Evolutionary conservation across 768 basidiomycete genomes (phyloP), one percentile per base, ranked within the genome.

Genomic region (Mycena leptocephala): DNA sequence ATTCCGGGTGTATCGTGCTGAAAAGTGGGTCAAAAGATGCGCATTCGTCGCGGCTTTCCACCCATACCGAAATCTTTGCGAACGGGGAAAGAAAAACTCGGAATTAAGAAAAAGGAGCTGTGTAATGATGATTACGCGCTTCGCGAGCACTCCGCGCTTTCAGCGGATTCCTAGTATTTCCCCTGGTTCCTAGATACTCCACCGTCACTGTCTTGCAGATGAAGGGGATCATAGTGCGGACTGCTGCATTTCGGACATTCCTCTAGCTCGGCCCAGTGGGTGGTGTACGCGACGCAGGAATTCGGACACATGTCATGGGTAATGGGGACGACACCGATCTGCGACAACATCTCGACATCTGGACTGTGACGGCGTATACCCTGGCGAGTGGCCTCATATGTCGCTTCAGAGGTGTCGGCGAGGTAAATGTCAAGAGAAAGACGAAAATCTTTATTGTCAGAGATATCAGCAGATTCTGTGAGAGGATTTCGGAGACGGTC

Each of bases 371-470:
- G 32, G 5, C 11, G 32, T 18, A 58, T 58, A 6, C 18, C 56
- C 14, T 33, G 16, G 3, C 56, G 56, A 7, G 32, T 58, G 6
- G 56, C 56, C 16, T 16, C 22, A 58, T 58, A 58, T 6, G 56
- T 58, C 2, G 30, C 56, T n/a, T 58, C 32, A 11, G 56, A 58
- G 16, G 56, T 58, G 20, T 58, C 56, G 2, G 56, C 56, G 28
- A 58, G 65, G 30, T 43, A 79, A 86, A 0, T 85, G n/a, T 81
- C 79, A 53, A 53, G 3, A 28, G 51, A 53, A 9, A 53, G 11
- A 8, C 51, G 26, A 20, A 53, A 53, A 53, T 53, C 51, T 14
- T 53, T 53, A 26, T 53, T 26, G 1, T 53, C 51, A 5, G 26
- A 53, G 5, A 53, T 14, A 28, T 53, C 39, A 28, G 41, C 39